These are phyloP conservation scores for Calendula officinalis DNA, from an alignment of 129 eudicot genomes.

Conservation along the genomic window DNA sequence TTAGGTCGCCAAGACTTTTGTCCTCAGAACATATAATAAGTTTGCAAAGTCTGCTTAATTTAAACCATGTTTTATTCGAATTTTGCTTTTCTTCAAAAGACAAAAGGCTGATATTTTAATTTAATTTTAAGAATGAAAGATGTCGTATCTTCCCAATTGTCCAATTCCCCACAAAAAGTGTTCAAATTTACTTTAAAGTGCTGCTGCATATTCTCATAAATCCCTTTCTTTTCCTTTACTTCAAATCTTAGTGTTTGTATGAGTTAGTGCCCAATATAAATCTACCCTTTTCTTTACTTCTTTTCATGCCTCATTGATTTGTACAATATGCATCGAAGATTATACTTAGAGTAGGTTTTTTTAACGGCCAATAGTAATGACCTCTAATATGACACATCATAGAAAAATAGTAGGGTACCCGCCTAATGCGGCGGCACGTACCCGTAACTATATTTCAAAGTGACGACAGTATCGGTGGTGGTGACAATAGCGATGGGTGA, in stretches of 20 bases:
- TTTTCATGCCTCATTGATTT: background rate
- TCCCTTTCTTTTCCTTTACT: constrained; percentile 21
- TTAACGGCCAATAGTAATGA: too few species aligned
- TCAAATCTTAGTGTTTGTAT: constrained; percentile 6
- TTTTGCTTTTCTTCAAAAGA: constrained; percentile 17
- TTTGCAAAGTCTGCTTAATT: too few species aligned
- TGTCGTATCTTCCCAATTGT: constrained; percentile 26
- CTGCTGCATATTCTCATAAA: constrained; percentile 20
- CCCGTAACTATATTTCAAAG: too few species aligned
- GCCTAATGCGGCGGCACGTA: too few species aligned
- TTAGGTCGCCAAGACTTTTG: too few species aligned
- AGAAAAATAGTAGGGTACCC: too few species aligned
- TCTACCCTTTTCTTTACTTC: background rate
- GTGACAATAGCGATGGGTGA: too few species aligned
- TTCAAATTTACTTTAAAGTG: constrained; percentile 23
- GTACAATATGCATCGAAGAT: background rate
- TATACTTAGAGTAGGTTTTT: too few species aligned
- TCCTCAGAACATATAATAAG: too few species aligned
- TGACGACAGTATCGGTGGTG: too few species aligned
- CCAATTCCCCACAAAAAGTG: constrained; percentile 22
- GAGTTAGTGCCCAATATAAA: constrained; percentile 19
- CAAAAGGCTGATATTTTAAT: background rate
- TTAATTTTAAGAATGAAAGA: constrained; percentile 4
- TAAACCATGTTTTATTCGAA: too few species aligned
- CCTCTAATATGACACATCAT: too few species aligned